Evolutionary conservation across 805 yeast genomes (phyloP).

Genomic region (Candida wancherniae): DNA sequence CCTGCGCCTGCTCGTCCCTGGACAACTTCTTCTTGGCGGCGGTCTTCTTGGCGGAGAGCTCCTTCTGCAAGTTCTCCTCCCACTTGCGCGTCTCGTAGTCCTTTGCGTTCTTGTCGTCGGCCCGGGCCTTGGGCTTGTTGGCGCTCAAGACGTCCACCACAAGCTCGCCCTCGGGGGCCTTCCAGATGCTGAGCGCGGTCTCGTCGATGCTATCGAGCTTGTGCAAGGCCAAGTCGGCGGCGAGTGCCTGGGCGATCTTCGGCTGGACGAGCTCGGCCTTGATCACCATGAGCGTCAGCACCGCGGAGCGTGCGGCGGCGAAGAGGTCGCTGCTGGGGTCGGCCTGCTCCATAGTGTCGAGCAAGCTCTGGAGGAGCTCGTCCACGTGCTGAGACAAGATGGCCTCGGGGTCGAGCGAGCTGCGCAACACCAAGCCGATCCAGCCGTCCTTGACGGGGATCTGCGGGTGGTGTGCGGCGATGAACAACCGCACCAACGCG

Average conservation of each 20-base stretch:
- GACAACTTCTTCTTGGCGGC: constrained; percentile 57
- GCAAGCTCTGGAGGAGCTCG: constrained; percentile 17
- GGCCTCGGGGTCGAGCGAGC: constrained; percentile 41
- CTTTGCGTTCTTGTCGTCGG: constrained; percentile 65
- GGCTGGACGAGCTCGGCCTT: constrained; percentile 56
- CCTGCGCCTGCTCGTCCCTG: constrained; percentile 67
- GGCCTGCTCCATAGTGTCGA: constrained; percentile 14
- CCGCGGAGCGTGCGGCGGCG: constrained; percentile 38
- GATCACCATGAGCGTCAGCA: constrained; percentile 50
- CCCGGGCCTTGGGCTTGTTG: constrained; percentile 32
- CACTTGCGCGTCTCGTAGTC: constrained; percentile 84
- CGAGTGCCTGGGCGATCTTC: constrained; percentile 39
- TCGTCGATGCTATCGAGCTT: constrained; percentile 39
- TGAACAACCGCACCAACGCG: constrained; percentile 21
- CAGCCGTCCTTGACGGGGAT: constrained; percentile 53
- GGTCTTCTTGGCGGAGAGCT: constrained; percentile 55
- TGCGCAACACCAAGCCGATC: constrained; percentile 67
- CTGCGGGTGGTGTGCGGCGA: constrained; percentile 25
- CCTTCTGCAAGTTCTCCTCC: constrained; percentile 81
- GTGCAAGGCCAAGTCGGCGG: constrained; percentile 36
- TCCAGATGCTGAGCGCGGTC: constrained; percentile 59
- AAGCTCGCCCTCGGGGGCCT: constrained; percentile 61
- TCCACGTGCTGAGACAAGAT: constrained; percentile 45
- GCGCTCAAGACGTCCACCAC: constrained; percentile 59
- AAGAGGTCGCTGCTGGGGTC: constrained; percentile 42